Conservation (phyloP, 129 eudicot genomes). For the Oenanthe sinensis region DNA sequence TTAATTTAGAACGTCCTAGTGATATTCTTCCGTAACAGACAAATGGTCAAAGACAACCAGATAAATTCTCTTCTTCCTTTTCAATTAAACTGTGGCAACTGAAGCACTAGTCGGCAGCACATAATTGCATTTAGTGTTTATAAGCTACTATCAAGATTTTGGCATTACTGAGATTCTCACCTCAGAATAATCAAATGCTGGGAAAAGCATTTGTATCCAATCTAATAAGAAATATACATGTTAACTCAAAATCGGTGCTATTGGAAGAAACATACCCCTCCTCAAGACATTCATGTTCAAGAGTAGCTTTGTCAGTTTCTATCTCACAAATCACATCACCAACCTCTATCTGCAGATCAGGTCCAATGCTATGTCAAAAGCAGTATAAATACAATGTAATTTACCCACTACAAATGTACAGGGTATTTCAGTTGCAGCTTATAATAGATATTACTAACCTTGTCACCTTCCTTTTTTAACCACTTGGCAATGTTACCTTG, state of each 20-base stretch:
- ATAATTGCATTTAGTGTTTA: background rate
- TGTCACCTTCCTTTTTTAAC: slow-evolving; percentile 92
- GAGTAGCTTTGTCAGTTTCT: slow-evolving; percentile 98
- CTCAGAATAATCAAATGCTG: background rate
- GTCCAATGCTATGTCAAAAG: slow-evolving; percentile 5
- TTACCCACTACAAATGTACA: slow-evolving; percentile 6
- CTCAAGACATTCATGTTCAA: slow-evolving; percentile 95
- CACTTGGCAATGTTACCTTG: slow-evolving; percentile 83
- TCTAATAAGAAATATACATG: background rate
- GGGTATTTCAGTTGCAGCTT: background rate
- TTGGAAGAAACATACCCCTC: slow-evolving; percentile 65
- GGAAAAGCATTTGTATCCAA: background rate
- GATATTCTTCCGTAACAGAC: background rate
- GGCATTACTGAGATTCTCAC: background rate
- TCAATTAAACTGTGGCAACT: background rate
- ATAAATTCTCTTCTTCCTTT: background rate
- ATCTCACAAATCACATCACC: slow-evolving; percentile 96
- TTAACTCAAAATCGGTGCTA: background rate
- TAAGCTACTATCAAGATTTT: background rate
- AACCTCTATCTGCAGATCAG: slow-evolving; percentile 43
- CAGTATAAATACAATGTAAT: slow-evolving; percentile 6
- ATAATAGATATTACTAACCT: slow-evolving; percentile 46
- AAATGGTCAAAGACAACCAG: background rate
- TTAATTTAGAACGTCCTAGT: background rate
- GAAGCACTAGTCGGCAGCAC: background rate